Base-by-base conservation (phyloP, 1,284 basidiomycete species). In the Tylopilus sp. region DNA sequence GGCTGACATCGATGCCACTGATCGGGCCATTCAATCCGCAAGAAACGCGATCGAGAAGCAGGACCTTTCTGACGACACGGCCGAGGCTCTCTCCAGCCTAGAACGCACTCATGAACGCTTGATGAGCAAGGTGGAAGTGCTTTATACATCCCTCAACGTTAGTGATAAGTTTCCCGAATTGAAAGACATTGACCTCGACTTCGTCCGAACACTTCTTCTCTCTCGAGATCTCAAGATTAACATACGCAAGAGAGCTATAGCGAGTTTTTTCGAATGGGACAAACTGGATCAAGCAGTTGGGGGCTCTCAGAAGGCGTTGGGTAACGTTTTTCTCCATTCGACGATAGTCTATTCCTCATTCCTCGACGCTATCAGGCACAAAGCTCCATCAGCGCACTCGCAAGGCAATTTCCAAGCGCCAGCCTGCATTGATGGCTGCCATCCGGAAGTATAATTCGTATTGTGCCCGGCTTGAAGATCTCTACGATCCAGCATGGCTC, bases 231-330 rank as follows among this genome's bases (percentile, higher is more conserved):
- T 82, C 22, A 83, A 83, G 62, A 79, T 81, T n/a, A 80, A 79
- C 57, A 81, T 83, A 33, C 70, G 76, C 0, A 80, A 79, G 55
- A 64, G 73, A 1, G 80, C 78, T 0, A 76, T 81, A 19, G 75
- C 71, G 0, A 77, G 74, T 22, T 83, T 84, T 60, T 77, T 79
- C 24, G 79, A 82, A 57, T 82, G 78, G 78, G 81, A 83, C 51
- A 71, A 70, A 13, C 67, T 84, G 1, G 78, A 81, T 61, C 77
- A 72, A 47, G 81, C 80, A 2, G 77, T 77, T 9, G 74, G 77
- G 0, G 77, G 82, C 0, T 62, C 67, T n/a, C 64, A 78, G n/a
- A 71, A 79, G 38, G 58, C 80, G 4, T 66, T 82, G 10, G 81
- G 81, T 79, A 52, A 38, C 6, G 66, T 81, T 0, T 82, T 80